A percentile compares a stretch with the other conserved stretches of the same genome.
Evolutionary conservation across 2,329 filamentous ascomycete genomes (phyloP).

Genomic region (Colletotrichum tropicicola): DNA sequence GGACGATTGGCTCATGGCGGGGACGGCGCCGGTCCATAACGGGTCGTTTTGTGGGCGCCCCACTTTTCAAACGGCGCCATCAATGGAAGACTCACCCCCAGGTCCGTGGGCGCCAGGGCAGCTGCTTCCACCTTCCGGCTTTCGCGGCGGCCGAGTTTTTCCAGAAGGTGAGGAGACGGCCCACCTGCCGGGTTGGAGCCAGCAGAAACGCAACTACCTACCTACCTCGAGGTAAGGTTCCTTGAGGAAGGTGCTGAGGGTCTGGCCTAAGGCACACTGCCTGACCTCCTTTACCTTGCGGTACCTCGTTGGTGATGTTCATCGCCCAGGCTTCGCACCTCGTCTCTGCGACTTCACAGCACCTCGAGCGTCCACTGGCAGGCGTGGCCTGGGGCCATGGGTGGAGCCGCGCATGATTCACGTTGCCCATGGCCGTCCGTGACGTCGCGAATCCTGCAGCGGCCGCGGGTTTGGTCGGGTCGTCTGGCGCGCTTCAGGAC

Average conservation of each 20-base stretch:
- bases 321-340: neutral
- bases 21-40: constrained; percentile 24
- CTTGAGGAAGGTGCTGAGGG: neutral
- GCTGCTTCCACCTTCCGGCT: constrained; percentile 26
- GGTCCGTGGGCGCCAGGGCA: no score
- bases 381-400: neutral
- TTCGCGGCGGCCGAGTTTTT: constrained; percentile 26
- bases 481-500: constrained; percentile 23
- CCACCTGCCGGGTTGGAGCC: constrained; percentile 9
- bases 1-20: constrained; percentile 29
- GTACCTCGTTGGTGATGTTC: no score
- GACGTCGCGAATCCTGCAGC: constrained; percentile 24
- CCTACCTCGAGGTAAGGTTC: neutral
- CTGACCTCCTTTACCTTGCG: no score
- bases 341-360: neutral
- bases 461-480: constrained; percentile 2
- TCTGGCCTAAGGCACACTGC: neutral
- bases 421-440: constrained; percentile 21
- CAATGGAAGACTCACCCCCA: no score
- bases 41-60: constrained; percentile 13
- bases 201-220: constrained; percentile 1
- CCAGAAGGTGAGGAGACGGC: constrained; percentile 26
- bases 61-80: constrained; percentile 28
- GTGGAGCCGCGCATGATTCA: constrained; percentile 28
- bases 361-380: neutral